Evolutionary conservation across 306 rosid species (phyloP).

Genomic region (Inga laurina): DNA sequence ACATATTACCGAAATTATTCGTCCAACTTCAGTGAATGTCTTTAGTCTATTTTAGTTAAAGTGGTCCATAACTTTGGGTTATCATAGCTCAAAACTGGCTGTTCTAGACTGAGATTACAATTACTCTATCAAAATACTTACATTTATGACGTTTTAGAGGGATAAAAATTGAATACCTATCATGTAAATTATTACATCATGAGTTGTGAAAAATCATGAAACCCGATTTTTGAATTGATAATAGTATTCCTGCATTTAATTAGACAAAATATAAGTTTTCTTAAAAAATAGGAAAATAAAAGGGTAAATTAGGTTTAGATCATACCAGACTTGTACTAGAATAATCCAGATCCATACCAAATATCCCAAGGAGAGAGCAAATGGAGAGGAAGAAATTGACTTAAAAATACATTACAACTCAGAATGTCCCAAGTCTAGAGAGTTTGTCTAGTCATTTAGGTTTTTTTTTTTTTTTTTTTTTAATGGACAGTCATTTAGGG

Average conservation of each 20-base stretch:
- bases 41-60: no score
- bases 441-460: no score
- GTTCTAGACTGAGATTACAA: no score
- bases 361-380: neutral
- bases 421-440: neutral
- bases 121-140: neutral
- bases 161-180: neutral
- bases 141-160: neutral
- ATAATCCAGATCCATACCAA: neutral
- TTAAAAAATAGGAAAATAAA: neutral
- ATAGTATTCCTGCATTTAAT: neutral
- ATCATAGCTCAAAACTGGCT: no score
- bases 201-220: neutral
- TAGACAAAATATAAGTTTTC: neutral
- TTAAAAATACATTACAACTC: neutral
- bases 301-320: neutral
- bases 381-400: neutral
- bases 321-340: neutral
- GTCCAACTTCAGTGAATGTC: no score
- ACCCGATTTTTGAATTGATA: neutral
- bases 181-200: neutral
- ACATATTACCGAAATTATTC: no score
- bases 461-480: no score
- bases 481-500: neutral
- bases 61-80: no score